Percentiles rank a stretch among this genome's conserved stretches.
Evolutionary conservation across 306 rosid species (phyloP).

Genomic region (Carpinus fangiana): DNA sequence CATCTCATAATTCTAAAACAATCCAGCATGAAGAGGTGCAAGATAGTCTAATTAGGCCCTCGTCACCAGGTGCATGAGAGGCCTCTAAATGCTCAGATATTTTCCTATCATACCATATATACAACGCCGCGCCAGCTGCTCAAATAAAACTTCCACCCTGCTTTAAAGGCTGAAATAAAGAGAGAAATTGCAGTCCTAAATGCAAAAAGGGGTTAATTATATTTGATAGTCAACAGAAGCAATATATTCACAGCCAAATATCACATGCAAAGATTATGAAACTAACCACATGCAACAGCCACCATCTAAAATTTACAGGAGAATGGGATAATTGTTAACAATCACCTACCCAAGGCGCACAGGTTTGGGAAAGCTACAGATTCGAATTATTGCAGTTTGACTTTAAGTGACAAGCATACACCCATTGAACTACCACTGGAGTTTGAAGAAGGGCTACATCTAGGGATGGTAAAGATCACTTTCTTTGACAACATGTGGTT

Average conservation of each 20-base stretch:
- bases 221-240: slow-evolving; percentile 38
- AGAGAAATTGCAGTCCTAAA: slow-evolving; percentile 81
- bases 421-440: slow-evolving; percentile 24
- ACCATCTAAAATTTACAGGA: neutral
- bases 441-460: slow-evolving; percentile 56
- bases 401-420: neutral
- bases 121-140: slow-evolving; percentile 87
- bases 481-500: slow-evolving; percentile 24
- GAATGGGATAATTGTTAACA: neutral
- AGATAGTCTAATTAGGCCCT: slow-evolving; percentile 23
- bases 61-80: slow-evolving; percentile 43
- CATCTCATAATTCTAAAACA: neutral
- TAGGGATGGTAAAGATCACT: slow-evolving; percentile 32
- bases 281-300: neutral
- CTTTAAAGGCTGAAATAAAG: slow-evolving; percentile 77
- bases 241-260: slow-evolving; percentile 25
- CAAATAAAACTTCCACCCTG: slow-evolving; percentile 74
- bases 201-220: slow-evolving; percentile 61
- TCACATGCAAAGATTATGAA: slow-evolving; percentile 16
- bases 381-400: neutral
- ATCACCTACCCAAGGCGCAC: neutral
- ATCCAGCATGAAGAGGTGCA: neutral
- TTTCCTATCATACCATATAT: slow-evolving; percentile 93
- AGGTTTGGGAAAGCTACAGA: neutral
- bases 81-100: slow-evolving; percentile 71